Evolutionary conservation across 2,329 filamentous ascomycete genomes (phyloP), one percentile per base, ranked within the genome.

Genomic region (Hawksworthiomyces lignivorus): DNA sequence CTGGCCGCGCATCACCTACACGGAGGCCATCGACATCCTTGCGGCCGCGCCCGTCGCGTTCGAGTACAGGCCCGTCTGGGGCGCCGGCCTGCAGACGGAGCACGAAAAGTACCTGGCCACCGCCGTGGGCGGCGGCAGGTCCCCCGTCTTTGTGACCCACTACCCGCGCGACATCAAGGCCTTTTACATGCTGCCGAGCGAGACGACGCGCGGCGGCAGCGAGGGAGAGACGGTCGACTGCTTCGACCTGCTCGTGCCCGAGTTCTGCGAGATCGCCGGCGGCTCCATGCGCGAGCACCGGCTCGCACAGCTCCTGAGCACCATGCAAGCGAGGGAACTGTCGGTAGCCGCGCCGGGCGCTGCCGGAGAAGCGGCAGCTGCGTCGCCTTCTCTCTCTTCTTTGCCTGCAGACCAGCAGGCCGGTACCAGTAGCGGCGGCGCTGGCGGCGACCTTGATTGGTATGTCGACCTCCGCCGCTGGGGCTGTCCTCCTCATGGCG

Each of bases 81-180:
- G 80, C 26, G 67, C 70, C 21, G 85, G 85, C 17, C 72, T 98
- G 22, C 86, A 92, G 54, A 83, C 89, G 2, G 90, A 97, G 60
- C 92, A 98, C 64, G 92, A 98, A 64, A 87, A 80, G 57, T 95
- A 81, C 59, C 73, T 98, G 41, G 88, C 92, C 36, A 70, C 77
- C 40, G 48, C 61, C 38, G 62, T 67, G n/a, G 64, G 64, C 35
- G 63, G 67, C 22, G 65, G 66, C 30, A 61, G 60, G 50, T 66
- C 74, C 36, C 92, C 92, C 7, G 72, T 97, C 33, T 97, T 97
- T 58, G 80, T 98, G 50, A 97, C 89, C 12, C 74, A 96, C 60
- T 98, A 96, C 58, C 92, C 92, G n/a, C 77, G 77, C 50, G 69
- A 72, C 36, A 80, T 92, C 59, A 98, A 98, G 64, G 87, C 90